Evolutionary conservation across 257 asterid genomes (phyloP).

Genomic region (Ocimum tenuiflorum): DNA sequence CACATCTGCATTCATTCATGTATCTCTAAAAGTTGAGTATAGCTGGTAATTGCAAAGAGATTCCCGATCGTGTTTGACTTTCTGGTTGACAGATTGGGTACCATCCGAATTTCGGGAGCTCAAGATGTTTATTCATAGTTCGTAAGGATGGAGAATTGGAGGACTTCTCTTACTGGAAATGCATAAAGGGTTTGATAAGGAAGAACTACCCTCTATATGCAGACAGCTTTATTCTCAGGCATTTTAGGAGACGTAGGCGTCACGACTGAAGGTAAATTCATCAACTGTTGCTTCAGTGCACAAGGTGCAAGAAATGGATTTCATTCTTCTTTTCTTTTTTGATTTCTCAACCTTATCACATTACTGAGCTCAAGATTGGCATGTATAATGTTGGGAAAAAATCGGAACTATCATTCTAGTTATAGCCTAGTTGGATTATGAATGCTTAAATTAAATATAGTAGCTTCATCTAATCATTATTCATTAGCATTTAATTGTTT

Average conservation of each 20-base stretch:
- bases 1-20: not conserved
- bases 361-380: slow-evolving; percentile 6
- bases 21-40: not conserved
- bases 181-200: slow-evolving; percentile 85
- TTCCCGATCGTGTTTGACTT: not conserved
- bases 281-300: not conserved
- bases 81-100: slow-evolving; percentile 64
- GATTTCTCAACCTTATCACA: not conserved
- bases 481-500: not conserved
- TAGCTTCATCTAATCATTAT: not conserved
- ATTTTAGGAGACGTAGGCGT: slow-evolving; percentile 59
- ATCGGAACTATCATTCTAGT: not conserved
- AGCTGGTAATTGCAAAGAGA: not conserved
- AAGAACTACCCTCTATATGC: slow-evolving; percentile 91
- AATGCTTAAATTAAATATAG: not conserved
- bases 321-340: not conserved
- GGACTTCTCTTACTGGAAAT: slow-evolving; percentile 96
- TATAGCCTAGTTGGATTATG: not conserved
- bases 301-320: too few species aligned
- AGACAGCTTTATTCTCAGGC: slow-evolving; percentile 78
- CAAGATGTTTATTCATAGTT: slow-evolving; percentile 83
- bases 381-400: not conserved
- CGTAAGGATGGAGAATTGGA: slow-evolving; percentile 84
- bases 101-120: slow-evolving; percentile 77
- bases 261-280: slow-evolving; percentile 34